phyloP scores from a whole-genome alignment of 805 yeast genomes.

The Cyberlindnera samutprakarnensis region DNA sequence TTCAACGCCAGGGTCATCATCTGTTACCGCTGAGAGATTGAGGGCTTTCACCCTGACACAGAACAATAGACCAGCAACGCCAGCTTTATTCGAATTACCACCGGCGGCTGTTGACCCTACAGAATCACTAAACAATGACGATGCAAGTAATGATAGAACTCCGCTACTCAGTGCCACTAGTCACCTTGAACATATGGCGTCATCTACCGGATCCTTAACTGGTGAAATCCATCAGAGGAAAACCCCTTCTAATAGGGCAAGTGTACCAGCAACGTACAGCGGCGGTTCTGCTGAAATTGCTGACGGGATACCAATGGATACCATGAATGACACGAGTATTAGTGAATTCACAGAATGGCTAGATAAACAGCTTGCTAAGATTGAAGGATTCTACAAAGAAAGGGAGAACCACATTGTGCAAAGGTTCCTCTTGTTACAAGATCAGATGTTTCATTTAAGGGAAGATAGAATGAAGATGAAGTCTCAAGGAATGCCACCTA shows the following conservation, averaged over 20 bases:
- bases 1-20: conserved; percentile 7
- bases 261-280: conserved; percentile 3
- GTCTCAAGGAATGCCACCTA: conserved; percentile 3
- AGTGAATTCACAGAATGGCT: conserved; percentile 60
- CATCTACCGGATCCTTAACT: neutral
- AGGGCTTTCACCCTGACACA: conserved; percentile 3
- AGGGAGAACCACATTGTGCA: conserved; percentile 55
- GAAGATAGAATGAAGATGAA: conserved; percentile 37
- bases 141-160: conserved; percentile 15
- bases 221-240: conserved; percentile 1
- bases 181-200: neutral
- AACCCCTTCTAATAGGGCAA: conserved; percentile 2
- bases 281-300: conserved; percentile 10
- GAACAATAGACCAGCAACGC: neutral
- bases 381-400: conserved; percentile 51
- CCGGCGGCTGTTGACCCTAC: conserved; percentile 18
- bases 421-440: conserved; percentile 55
- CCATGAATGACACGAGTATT: conserved; percentile 29
- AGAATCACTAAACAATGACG: neutral
- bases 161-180: conserved; percentile 13
- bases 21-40: neutral
- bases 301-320: conserved; percentile 11
- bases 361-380: conserved; percentile 49
- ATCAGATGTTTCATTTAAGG: conserved; percentile 56
- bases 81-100: conserved; percentile 15